Evolutionary conservation across 108 stramenopile genomes (phyloP).

Genomic region (Nitzschia palea): DNA sequence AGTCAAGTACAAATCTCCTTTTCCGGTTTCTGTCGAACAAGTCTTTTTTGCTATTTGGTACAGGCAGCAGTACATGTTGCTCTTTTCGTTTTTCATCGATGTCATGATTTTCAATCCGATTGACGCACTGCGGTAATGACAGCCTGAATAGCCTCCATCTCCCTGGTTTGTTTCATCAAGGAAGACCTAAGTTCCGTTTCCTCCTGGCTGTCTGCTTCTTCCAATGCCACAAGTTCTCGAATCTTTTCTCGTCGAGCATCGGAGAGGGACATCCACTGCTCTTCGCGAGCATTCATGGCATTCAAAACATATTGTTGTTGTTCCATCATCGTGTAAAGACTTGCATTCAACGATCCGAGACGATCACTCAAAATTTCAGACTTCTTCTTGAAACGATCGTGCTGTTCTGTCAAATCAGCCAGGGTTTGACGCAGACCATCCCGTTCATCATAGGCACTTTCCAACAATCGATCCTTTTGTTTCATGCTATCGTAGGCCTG

Average conservation of each 20-base stretch:
- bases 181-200: constrained; percentile 29
- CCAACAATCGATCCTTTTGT: constrained; percentile 12
- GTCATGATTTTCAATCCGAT: constrained; percentile 11
- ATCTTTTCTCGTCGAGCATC: constrained; percentile 35
- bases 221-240: constrained; percentile 37
- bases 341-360: constrained; percentile 42
- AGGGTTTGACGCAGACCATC: constrained; percentile 49
- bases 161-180: constrained; percentile 41
- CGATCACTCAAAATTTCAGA: constrained; percentile 42
- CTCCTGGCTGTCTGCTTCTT: constrained; percentile 29
- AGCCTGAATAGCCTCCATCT: constrained; percentile 56
- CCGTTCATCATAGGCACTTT: constrained; percentile 30
- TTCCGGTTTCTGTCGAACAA: no score
- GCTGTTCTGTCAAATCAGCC: constrained; percentile 49
- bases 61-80: no score
- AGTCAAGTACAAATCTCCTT: no score
- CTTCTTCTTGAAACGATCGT: constrained; percentile 39
- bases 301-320: constrained; percentile 39
- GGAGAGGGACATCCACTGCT: constrained; percentile 25
- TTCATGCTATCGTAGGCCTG: constrained; percentile 7
- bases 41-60: no score
- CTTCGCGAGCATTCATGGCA: constrained; percentile 34
- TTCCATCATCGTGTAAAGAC: constrained; percentile 49
- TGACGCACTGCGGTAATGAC: constrained; percentile 42
- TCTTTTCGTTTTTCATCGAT: no score